Evolutionary conservation across 257 asterid genomes (phyloP), one percentile per base, ranked within the genome.

Genomic region (Plantago major): DNA sequence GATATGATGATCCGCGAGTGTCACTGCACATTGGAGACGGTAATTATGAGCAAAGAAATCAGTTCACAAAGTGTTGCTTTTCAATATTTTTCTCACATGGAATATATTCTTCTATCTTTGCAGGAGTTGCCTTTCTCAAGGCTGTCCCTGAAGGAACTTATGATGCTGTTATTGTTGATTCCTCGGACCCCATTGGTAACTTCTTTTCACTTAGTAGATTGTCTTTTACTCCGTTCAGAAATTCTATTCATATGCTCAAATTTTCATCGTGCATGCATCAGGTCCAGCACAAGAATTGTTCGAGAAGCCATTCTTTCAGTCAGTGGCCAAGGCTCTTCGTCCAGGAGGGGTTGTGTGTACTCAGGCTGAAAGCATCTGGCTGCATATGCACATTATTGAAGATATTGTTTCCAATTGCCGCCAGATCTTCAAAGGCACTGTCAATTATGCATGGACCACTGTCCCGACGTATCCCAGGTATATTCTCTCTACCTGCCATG

Each of bases 301-400:
- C 56, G 97, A 93, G 67, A 93, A 82, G 76, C 99, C 99, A 17
- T 93, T 93, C 83, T 93, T 93, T 63, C 78, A 79, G 59, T 78
- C 90, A 4, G 84, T 93, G 40, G 89, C 97, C 52, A 89, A 51
- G 73, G 97, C 97, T 72, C 97, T 93, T 67, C 95, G 99, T n/a
- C 97, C 96, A 11, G 99, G 99, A 51, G 99, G 99, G 8, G 97
- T 93, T 53, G 82, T 93, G 49, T 87, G 96, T 69, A 93, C 99
- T 45, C 99, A 89, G 79, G 99, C 99, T 30, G 99, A 93, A 80
- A 93, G 97, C 79, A 93, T 89, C 66, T 93, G 99, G 99, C 97
- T 89, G 73, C 99, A 93, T 82, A 93, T 93, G 97, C 91, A 89
- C 84, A 89, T 93, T 58, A 93, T 93, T 49, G 96, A 93, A 83